A percentile compares a stretch with the other conserved stretches of the same genome.
phyloP scores from a whole-genome alignment of 2,329 filamentous ascomycete genomes.

The Neonectria ditissima region DNA sequence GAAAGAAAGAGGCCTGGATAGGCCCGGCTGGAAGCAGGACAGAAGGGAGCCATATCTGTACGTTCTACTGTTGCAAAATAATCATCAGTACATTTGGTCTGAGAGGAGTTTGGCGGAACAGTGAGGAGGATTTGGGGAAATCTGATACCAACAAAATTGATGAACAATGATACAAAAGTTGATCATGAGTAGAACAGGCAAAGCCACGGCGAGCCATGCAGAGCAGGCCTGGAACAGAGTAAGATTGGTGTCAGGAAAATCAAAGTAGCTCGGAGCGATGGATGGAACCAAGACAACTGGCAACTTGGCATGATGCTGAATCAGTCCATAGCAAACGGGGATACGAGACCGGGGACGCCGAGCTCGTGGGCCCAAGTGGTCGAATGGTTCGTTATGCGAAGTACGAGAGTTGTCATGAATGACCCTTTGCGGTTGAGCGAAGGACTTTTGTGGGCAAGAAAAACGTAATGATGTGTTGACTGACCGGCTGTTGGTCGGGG shows the following conservation, averaged over 20 bases:
- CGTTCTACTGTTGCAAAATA: conserved; percentile 42
- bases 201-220: neutral
- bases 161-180: conserved; percentile 15
- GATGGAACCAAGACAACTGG: conserved; percentile 1
- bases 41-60: conserved; percentile 41
- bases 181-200: conserved; percentile 6
- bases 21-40: conserved; percentile 28
- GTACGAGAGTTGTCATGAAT: neutral
- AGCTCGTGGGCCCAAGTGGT: conserved; percentile 28
- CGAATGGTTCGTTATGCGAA: conserved; percentile 26
- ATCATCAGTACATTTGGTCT: conserved; percentile 39
- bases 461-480: conserved; percentile 39
- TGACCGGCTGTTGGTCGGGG: conserved; percentile 26
- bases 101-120: conserved; percentile 24
- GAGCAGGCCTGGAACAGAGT: neutral
- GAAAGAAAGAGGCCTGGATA: conserved; percentile 22
- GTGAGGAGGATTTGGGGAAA: conserved; percentile 19
- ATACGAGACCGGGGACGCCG: neutral
- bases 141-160: conserved; percentile 29
- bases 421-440: conserved; percentile 33
- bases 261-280: conserved; percentile 1
- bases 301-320: conserved; percentile 2
- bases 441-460: conserved; percentile 40
- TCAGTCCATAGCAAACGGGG: conserved; percentile 21
- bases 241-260: neutral